Percentiles rank a stretch among this genome's conserved stretches.
Evolutionary conservation across 1,139 yeast genomes (phyloP).

Genomic region (Yamadazyma spencermartinsiae): DNA sequence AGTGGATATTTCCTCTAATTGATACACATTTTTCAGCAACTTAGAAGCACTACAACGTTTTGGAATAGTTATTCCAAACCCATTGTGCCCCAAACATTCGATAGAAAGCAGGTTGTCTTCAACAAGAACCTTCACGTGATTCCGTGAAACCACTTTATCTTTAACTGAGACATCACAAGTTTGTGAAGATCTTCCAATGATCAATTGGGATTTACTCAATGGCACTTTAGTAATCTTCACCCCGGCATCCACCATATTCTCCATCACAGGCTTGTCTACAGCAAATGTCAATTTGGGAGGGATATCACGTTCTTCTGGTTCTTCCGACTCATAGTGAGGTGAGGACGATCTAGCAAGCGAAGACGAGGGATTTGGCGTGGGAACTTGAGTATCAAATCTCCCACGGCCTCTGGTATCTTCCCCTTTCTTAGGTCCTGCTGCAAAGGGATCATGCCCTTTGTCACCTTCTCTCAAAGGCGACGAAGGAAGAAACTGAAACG

Average conservation of each 20-base stretch:
- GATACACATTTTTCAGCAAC: constrained; percentile 31
- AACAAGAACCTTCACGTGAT: constrained; percentile 47
- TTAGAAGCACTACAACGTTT: constrained; percentile 38
- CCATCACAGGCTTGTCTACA: constrained; percentile 14
- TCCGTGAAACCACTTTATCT: constrained; percentile 66
- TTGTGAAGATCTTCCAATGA: constrained; percentile 67
- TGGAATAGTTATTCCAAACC: constrained; percentile 64
- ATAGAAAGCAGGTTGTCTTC: constrained; percentile 32
- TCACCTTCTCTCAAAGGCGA: constrained; percentile 51
- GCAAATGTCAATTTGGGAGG: constrained; percentile 15
- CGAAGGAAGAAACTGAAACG: constrained; percentile 60
- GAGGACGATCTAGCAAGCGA: constrained; percentile 49
- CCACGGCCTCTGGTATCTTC: constrained; percentile 23
- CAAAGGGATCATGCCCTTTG: constrained; percentile 24
- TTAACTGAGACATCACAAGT: constrained; percentile 57
- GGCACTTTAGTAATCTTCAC: constrained; percentile 39
- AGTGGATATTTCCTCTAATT: constrained; percentile 31
- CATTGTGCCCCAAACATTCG: constrained; percentile 71
- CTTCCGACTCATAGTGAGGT: constrained; percentile 21
- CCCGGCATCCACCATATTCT: constrained; percentile 33
- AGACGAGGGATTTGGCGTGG: constrained; percentile 61
- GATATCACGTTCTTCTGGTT: constrained; percentile 5
- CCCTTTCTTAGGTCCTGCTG: not conserved
- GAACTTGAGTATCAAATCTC: constrained; percentile 26
- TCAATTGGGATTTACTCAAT: constrained; percentile 26